phyloP scores from a whole-genome alignment of 257 asterid species.

The Prunella vulgaris region DNA sequence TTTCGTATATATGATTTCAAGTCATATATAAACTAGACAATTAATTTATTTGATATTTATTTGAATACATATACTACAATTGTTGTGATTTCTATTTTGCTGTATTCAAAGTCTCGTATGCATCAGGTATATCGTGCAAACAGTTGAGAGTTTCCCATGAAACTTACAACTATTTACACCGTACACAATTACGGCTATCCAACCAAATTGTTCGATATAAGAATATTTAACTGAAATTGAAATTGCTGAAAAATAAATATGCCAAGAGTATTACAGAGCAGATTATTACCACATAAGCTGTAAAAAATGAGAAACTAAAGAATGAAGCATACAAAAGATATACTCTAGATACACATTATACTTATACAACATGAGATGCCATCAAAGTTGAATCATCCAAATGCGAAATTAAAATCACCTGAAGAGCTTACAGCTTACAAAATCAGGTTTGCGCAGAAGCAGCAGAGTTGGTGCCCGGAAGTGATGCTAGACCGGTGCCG shows the following conservation, averaged over 20 bases:
- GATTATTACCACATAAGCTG: neutral
- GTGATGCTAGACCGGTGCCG: constrained; percentile 43
- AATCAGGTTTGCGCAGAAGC: constrained; percentile 76
- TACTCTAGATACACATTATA: constrained; percentile 5
- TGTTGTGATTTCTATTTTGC: too few species aligned
- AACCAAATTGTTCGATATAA: too few species aligned
- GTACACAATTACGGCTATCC: too few species aligned
- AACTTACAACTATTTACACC: too few species aligned
- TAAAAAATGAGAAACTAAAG: neutral
- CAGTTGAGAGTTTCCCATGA: too few species aligned
- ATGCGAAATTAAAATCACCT: neutral
- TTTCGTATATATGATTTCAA: too few species aligned
- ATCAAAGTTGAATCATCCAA: constrained; percentile 13
- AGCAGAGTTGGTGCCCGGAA: constrained; percentile 59
- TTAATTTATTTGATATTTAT: too few species aligned
- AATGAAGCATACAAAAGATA: constrained; percentile 1
- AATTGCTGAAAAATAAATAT: constrained; percentile 5
- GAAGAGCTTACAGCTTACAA: neutral
- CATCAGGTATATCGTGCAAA: too few species aligned
- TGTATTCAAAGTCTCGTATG: too few species aligned
- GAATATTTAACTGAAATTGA: too few species aligned
- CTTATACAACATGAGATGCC: constrained; percentile 13
- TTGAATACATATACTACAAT: too few species aligned
- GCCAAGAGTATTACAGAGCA: neutral
- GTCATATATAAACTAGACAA: too few species aligned